These are phyloP conservation scores for Eucalyptus cloeziana DNA, from an alignment of 345 rosid genomes.

Conservation along the genomic window DNA sequence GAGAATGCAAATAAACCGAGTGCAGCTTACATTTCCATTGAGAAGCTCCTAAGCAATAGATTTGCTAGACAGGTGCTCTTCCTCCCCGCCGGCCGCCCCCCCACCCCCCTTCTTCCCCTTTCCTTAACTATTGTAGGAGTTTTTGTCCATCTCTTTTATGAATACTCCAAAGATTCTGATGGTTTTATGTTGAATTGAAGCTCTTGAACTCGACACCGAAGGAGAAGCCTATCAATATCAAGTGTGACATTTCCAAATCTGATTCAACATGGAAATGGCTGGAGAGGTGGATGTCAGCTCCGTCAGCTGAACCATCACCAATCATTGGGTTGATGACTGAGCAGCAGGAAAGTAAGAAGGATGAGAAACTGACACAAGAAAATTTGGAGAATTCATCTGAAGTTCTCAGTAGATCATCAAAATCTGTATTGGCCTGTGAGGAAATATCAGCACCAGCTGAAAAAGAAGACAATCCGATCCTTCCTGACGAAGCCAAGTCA, in stretches of 20 bases:
- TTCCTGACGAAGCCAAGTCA: conserved; percentile 12
- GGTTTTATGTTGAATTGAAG: conserved; percentile 25
- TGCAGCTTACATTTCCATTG: conserved; percentile 29
- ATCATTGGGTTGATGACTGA: conserved; percentile 10
- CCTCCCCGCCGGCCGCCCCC: too few relatives aligned
- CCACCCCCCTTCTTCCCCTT: neutral
- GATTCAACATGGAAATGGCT: conserved; percentile 91
- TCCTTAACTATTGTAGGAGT: neutral
- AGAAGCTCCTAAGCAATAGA: conserved; percentile 62
- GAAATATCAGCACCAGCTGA: conserved; percentile 13
- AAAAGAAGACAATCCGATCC: conserved; percentile 25
- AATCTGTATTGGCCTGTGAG: conserved; percentile 2
- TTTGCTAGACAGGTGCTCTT: conserved; percentile 74
- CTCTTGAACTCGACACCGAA: conserved; percentile 72
- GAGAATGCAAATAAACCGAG: conserved; percentile 17
- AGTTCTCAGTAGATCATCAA: conserved; percentile 12
- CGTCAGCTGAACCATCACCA: conserved; percentile 31
- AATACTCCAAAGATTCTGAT: neutral
- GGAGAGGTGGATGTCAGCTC: conserved; percentile 89
- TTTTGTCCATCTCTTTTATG: neutral
- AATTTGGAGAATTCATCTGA: conserved; percentile 14
- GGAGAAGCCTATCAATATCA: conserved; percentile 49
- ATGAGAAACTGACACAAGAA: conserved; percentile 1
- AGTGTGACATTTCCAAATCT: conserved; percentile 72
- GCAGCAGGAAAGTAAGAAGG: conserved; percentile 19